A percentile compares a stretch with the other conserved stretches of the same genome.
phyloP scores from a whole-genome alignment of 2,329 filamentous ascomycete genomes.

The Fusarium verticillioides region DNA sequence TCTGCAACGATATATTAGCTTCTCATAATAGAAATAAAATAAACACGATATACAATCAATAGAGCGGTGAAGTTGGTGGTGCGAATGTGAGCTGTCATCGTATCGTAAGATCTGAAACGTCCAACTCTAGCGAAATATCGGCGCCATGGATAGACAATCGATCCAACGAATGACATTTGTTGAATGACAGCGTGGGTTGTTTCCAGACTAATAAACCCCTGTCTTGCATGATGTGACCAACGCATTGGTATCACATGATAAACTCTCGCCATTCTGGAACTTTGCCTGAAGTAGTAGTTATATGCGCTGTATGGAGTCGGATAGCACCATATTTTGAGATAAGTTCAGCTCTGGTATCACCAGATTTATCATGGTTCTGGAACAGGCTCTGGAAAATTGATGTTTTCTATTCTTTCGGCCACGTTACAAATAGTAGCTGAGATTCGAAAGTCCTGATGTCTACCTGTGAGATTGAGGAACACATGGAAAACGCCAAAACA shows the following conservation, averaged over 20 bases:
- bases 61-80: background rate
- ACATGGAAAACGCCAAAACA: no score
- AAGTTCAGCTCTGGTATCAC: background rate
- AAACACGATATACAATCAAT: fast-evolving
- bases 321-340: background rate
- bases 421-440: background rate
- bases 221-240: background rate
- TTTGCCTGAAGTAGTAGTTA: background rate
- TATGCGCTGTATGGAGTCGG: background rate
- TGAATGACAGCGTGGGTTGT: background rate
- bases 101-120: background rate
- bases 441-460: background rate
- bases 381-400: background rate
- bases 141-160: fast-evolving
- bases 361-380: background rate
- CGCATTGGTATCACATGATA: background rate
- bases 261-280: background rate
- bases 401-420: no score
- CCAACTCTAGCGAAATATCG: background rate
- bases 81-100: background rate
- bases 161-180: background rate
- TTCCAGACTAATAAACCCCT: background rate
- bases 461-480: fast-evolving
- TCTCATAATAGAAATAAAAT: no score
- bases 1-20: no score